These are phyloP conservation scores for Avena eriantha DNA, from an alignment of 176 grass and related monocot species.

Conservation along the genomic window DNA sequence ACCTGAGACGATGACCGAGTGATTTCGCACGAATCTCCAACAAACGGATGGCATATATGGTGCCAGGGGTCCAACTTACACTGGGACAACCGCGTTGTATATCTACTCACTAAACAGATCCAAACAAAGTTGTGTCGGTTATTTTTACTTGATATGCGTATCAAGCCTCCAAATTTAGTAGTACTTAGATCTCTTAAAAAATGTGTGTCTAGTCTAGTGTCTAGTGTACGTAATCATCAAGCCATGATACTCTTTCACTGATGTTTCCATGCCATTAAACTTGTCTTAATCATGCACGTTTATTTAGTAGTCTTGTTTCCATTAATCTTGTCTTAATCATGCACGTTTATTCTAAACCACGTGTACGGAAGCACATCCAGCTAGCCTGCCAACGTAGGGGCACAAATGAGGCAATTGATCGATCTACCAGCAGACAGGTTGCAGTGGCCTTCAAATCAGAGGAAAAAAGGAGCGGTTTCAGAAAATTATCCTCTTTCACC, in stretches of 20 bases:
- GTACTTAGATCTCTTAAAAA: no score
- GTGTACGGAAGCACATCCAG: constrained; percentile 20
- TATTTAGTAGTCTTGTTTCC: no score
- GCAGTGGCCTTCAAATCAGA: constrained; percentile 62
- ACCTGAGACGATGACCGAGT: no score
- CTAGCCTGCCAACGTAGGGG: constrained; percentile 3
- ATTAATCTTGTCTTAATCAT: neutral
- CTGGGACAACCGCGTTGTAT: no score
- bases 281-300: constrained; percentile 3
- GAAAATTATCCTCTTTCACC: constrained; percentile 38
- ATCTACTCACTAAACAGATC: no score
- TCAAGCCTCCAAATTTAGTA: neutral
- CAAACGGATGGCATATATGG: no score
- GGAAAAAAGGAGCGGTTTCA: constrained; percentile 19
- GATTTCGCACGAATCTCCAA: no score
- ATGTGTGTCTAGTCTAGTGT: no score
- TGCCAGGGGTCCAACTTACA: no score
- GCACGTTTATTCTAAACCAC: constrained; percentile 10
- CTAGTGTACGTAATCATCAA: neutral
- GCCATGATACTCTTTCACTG: constrained; percentile 7
- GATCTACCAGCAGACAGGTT: constrained; percentile 57
- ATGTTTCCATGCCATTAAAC: constrained; percentile 1
- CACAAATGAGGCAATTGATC: constrained; percentile 1
- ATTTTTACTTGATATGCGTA: neutral
- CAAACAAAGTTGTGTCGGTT: no score